Conservation (phyloP, 805 yeast species). For the Komagataella pseudopastoris region DNA sequence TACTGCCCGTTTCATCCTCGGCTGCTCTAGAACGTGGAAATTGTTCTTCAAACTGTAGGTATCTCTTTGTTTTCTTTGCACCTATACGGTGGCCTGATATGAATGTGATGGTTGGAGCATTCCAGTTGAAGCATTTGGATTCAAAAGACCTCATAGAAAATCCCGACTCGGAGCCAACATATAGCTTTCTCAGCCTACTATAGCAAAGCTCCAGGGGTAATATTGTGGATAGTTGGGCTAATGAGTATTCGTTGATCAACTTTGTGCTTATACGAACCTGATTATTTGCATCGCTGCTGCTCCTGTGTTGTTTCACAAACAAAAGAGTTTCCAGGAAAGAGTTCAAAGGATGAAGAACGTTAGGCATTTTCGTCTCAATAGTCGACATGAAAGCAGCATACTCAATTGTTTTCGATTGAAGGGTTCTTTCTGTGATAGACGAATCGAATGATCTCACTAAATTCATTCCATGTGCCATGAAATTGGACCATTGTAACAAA, state of each 20-base stretch:
- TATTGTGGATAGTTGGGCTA: conserved; percentile 24
- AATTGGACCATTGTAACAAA: conserved; percentile 24
- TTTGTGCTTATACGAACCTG: conserved; percentile 14
- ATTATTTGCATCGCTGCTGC: background rate
- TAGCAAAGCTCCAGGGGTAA: conserved; percentile 25
- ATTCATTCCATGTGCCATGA: conserved; percentile 27
- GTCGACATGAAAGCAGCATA: conserved; percentile 20
- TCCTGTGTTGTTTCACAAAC: conserved; percentile 10
- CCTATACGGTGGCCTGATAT: conserved; percentile 49
- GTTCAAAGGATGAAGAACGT: conserved; percentile 29
- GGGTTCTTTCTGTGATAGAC: conserved; percentile 14
- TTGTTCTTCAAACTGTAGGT: conserved; percentile 33
- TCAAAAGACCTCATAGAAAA: conserved; percentile 84
- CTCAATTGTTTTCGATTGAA: conserved; percentile 8
- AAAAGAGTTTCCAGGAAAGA: conserved; percentile 28
- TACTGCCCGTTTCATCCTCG: background rate
- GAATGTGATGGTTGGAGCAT: conserved; percentile 66
- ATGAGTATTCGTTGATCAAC: conserved; percentile 21
- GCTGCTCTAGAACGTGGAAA: conserved; percentile 25
- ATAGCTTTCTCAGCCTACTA: conserved; percentile 44
- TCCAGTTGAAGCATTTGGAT: conserved; percentile 78
- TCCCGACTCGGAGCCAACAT: conserved; percentile 64
- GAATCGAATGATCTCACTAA: conserved; percentile 37
- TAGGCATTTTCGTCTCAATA: conserved; percentile 23
- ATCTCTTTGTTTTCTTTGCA: conserved; percentile 29